These are phyloP conservation scores for Aspergillus calidoustus DNA, from an alignment of 2,329 filamentous ascomycete species.

Conservation along the genomic window DNA sequence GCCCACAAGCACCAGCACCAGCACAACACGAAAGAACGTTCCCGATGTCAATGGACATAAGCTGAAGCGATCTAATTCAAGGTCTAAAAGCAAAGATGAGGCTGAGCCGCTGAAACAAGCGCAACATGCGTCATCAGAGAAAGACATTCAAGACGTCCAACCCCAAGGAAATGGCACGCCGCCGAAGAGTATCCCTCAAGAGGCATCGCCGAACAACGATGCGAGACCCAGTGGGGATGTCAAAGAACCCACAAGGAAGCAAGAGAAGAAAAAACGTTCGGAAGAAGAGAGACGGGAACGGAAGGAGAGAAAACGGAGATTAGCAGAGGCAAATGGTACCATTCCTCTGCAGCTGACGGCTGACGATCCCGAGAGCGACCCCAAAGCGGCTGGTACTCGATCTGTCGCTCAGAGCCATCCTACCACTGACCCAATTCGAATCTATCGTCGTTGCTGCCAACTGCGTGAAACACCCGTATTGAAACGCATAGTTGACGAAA, in stretches of 20 bases:
- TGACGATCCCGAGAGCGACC: conserved; percentile 66
- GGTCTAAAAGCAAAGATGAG: conserved; percentile 71
- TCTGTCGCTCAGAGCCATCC: conserved; percentile 68
- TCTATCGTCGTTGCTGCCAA: conserved; percentile 94
- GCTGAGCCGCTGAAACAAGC: conserved; percentile 74
- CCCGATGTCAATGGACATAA: conserved; percentile 35
- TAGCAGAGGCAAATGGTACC: conserved; percentile 84
- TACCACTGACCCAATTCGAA: conserved; percentile 87
- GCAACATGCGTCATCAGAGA: conserved; percentile 58
- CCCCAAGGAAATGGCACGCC: conserved; percentile 31
- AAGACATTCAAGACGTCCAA: conserved; percentile 52
- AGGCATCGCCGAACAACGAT: conserved; percentile 34
- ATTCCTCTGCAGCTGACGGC: conserved; percentile 82
- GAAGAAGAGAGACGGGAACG: conserved; percentile 91
- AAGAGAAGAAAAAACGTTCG: conserved; percentile 94
- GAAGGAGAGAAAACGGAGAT: conserved; percentile 83
- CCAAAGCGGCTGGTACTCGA: conserved; percentile 43
- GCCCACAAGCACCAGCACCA: conserved; percentile 38
- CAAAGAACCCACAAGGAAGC: conserved; percentile 69
- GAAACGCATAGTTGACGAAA: conserved; percentile 88
- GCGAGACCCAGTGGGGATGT: conserved; percentile 32
- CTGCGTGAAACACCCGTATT: conserved; percentile 89
- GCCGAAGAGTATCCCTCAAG: conserved; percentile 15
- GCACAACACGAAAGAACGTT: conserved; percentile 30
- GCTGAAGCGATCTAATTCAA: conserved; percentile 53